Evolutionary conservation across 768 basidiomycete species (phyloP).

Genomic region (Rubroboletus satanas): DNA sequence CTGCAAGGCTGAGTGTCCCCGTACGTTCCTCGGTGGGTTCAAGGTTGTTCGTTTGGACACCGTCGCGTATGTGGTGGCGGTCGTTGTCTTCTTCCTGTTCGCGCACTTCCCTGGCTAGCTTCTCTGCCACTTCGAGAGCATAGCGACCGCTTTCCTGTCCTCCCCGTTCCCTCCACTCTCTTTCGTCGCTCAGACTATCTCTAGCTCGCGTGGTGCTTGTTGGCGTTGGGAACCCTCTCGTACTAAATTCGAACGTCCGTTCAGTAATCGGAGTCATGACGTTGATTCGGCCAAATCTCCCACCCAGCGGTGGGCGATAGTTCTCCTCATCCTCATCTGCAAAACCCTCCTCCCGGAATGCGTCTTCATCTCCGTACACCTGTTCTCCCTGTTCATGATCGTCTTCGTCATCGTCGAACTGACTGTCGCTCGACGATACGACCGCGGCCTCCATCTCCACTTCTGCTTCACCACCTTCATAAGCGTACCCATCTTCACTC

Average conservation of each 20-base stretch:
- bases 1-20: conserved; percentile 60
- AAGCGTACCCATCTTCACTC: conserved; percentile 35
- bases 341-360: conserved; percentile 27
- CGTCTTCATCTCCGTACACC: conserved; percentile 23
- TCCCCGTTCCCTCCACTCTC: conserved; percentile 17
- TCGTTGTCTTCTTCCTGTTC: conserved; percentile 23
- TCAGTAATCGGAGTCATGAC: conserved; percentile 99
- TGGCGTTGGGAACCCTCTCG: conserved; percentile 39
- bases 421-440: conserved; percentile 31
- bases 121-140: conserved; percentile 54
- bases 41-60: neutral
- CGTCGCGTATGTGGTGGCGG: conserved; percentile 6
- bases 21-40: conserved; percentile 54
- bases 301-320: conserved; percentile 52
- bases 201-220: conserved; percentile 49
- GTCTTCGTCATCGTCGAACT: conserved; percentile 31
- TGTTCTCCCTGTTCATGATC: conserved; percentile 15
- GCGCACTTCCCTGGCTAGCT: conserved; percentile 49
- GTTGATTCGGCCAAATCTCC: conserved; percentile 77
- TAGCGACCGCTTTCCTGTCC: conserved; percentile 35
- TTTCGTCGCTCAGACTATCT: conserved; percentile 22
- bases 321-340: conserved; percentile 31
- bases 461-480: conserved; percentile 26
- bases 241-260: conserved; percentile 84
- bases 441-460: conserved; percentile 25